phyloP scores from a whole-genome alignment of 1,139 yeast genomes.

The Geotrichum histeridarum region DNA sequence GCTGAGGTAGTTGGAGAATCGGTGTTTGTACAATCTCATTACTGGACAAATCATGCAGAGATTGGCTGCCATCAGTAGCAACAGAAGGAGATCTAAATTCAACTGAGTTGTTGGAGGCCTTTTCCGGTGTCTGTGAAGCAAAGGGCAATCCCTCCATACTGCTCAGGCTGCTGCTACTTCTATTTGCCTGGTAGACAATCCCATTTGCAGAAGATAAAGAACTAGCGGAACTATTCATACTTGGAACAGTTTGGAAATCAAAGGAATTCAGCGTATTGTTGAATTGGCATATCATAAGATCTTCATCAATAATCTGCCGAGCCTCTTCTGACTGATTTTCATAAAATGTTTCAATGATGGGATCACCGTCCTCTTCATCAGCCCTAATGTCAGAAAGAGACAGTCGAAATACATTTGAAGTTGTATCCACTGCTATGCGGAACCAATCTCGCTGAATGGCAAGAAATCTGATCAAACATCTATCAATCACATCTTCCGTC shows the following conservation, averaged over 20 bases:
- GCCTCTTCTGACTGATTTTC: background rate
- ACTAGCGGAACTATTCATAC: background rate
- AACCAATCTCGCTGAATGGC: conserved; percentile 30
- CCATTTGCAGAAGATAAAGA: background rate
- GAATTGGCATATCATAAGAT: conserved; percentile 1
- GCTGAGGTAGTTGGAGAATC: too few relatives aligned
- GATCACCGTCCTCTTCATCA: conserved; percentile 3
- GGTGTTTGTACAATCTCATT: too few relatives aligned
- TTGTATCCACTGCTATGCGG: conserved; percentile 28
- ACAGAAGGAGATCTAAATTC: too few relatives aligned
- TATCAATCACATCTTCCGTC: conserved; percentile 27
- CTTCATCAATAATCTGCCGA: conserved; percentile 1
- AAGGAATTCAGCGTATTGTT: background rate
- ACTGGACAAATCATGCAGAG: too few relatives aligned
- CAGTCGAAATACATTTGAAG: conserved; percentile 24
- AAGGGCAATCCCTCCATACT: too few relatives aligned
- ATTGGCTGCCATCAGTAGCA: too few relatives aligned
- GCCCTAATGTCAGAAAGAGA: conserved; percentile 9
- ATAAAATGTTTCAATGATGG: conserved; percentile 9
- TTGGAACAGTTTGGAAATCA: background rate
- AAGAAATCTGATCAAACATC: conserved; percentile 25
- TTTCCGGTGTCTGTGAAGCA: too few relatives aligned
- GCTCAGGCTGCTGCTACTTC: background rate
- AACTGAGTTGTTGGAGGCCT: too few relatives aligned
- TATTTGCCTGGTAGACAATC: background rate